Evolutionary conservation across 345 rosid species (phyloP).

Genomic region (Rhodomyrtus tomentosa): DNA sequence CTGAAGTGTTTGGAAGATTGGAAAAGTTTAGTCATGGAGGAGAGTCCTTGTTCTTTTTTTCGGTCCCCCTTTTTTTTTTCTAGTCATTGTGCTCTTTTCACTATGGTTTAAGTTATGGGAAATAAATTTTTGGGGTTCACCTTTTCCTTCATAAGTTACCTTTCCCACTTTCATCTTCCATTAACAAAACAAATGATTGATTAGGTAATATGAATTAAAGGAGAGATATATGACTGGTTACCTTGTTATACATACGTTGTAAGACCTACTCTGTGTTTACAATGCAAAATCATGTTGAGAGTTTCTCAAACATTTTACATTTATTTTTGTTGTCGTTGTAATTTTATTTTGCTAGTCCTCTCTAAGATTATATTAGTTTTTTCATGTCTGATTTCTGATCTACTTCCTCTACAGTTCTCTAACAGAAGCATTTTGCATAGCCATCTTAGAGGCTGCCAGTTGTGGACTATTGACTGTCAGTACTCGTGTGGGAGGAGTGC

Average conservation of each 20-base stretch:
- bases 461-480: conserved; percentile 92
- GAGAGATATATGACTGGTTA: background rate
- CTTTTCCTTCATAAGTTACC: background rate
- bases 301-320: background rate
- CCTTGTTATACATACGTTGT: background rate
- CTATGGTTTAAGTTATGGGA: background rate
- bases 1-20: background rate
- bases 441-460: conserved; percentile 97
- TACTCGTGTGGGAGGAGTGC: conserved; percentile 96
- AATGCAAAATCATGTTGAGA: background rate
- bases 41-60: background rate
- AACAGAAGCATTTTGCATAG: conserved; percentile 98
- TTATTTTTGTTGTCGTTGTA: background rate
- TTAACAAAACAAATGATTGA: background rate
- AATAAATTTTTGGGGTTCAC: background rate
- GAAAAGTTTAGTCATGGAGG: background rate
- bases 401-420: conserved; percentile 55
- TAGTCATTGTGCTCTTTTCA: background rate
- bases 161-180: background rate
- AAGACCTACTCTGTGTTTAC: background rate
- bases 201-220: background rate
- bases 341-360: background rate
- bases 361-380: background rate
- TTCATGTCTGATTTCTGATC: background rate
- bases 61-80: background rate